Evolutionary conservation across 1,139 yeast species (phyloP).

Genomic region (Lodderomyces oxycetoniae): DNA sequence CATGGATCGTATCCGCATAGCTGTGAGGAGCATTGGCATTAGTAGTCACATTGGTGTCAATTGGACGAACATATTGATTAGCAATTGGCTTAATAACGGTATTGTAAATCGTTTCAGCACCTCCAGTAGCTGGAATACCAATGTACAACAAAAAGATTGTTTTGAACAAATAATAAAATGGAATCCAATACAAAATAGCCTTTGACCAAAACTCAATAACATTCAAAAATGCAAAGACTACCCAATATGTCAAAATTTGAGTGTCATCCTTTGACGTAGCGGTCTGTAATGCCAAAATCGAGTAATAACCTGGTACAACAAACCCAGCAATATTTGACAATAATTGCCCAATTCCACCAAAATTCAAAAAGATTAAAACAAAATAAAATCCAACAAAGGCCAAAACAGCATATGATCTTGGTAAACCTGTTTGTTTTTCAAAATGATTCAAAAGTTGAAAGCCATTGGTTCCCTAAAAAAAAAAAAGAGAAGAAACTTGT

Average conservation of each 20-base stretch:
- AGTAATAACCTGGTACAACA: slow-evolving; percentile 84
- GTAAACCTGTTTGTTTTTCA: slow-evolving; percentile 67
- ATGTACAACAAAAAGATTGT: slow-evolving; percentile 82
- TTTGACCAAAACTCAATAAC: slow-evolving; percentile 95
- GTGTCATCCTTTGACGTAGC: slow-evolving; percentile 68
- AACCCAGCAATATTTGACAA: slow-evolving; percentile 91
- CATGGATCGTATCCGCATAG: slow-evolving; percentile 34
- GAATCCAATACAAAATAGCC: slow-evolving; percentile 88
- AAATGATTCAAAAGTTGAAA: slow-evolving; percentile 44
- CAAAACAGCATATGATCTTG: slow-evolving; percentile 81
- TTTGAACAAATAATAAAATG: slow-evolving; percentile 94
- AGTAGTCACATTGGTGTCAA: background rate
- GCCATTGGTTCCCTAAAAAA: slow-evolving; percentile 27
- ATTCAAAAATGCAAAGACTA: slow-evolving; percentile 85
- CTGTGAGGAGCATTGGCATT: background rate
- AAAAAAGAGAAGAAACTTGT: background rate
- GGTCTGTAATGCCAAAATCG: slow-evolving; percentile 80
- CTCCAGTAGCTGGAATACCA: slow-evolving; percentile 83
- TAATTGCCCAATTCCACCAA: slow-evolving; percentile 92
- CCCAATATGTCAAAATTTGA: slow-evolving; percentile 91
- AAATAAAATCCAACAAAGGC: slow-evolving; percentile 64
- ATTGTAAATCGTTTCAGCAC: slow-evolving; percentile 70
- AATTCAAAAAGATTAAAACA: slow-evolving; percentile 74
- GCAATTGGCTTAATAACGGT: slow-evolving; percentile 68
- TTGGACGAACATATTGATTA: slow-evolving; percentile 43